Conservation (phyloP, 805 yeast species). For the Saccharomycopsis sp. region DNA sequence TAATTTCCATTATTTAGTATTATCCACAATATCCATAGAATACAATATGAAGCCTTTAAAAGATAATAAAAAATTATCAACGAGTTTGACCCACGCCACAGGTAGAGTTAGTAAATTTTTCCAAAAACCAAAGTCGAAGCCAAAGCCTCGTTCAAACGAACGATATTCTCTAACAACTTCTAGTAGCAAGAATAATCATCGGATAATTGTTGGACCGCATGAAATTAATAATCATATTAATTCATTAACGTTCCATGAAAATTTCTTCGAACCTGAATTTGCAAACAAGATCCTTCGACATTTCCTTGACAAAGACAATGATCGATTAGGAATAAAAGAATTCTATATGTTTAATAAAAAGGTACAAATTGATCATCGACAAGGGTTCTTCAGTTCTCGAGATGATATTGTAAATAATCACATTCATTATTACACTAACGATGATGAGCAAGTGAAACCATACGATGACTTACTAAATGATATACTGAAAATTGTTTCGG, state of each 20-base stretch:
- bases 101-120: too few relatives aligned
- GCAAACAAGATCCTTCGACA: constrained; percentile 40
- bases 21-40: too few relatives aligned
- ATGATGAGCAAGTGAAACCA: not conserved
- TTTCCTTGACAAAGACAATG: constrained; percentile 34
- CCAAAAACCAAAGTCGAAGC: too few relatives aligned
- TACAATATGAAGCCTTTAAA: too few relatives aligned
- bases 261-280: constrained; percentile 44
- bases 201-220: not conserved
- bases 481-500: not conserved
- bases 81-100: too few relatives aligned
- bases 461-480: not conserved
- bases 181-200: too few relatives aligned
- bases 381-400: not conserved
- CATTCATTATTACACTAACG: not conserved
- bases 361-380: constrained; percentile 49
- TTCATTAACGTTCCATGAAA: constrained; percentile 35
- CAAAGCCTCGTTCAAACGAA: too few relatives aligned
- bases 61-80: too few relatives aligned
- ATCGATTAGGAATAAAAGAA: constrained; percentile 34
- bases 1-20: too few relatives aligned
- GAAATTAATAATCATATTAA: not conserved
- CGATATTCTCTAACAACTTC: too few relatives aligned
- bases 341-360: constrained; percentile 61
- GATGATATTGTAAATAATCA: not conserved